A percentile compares a stretch with the other conserved stretches of the same genome.
Evolutionary conservation across 768 basidiomycete genomes (phyloP).

Genomic region (Amanita molliuscula): DNA sequence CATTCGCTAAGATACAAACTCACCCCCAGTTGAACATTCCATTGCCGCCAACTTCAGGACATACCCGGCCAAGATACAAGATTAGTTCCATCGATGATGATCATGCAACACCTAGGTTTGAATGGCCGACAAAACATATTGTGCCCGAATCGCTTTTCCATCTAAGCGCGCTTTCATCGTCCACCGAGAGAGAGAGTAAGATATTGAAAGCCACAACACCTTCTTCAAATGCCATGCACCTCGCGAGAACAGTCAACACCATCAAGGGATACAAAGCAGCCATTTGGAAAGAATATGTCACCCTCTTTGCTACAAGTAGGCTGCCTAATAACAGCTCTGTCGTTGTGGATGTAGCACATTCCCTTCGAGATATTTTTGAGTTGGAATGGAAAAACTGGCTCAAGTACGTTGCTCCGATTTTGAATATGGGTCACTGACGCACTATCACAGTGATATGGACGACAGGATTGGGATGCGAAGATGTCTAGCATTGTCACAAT

Average conservation of each 20-base stretch:
- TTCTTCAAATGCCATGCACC: slow-evolving; percentile 49
- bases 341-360: slow-evolving; percentile 20
- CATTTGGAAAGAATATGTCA: slow-evolving; percentile 54
- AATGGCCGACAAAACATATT: background rate
- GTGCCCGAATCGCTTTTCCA: background rate
- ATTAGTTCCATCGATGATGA: background rate
- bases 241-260: slow-evolving; percentile 46
- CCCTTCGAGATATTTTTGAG: slow-evolving; percentile 52
- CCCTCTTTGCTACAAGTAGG: slow-evolving; percentile 31
- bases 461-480: slow-evolving; percentile 57
- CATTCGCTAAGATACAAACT: slow-evolving; percentile 41
- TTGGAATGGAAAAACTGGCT: slow-evolving; percentile 61
- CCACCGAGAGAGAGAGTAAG: background rate
- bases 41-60: slow-evolving; percentile 34
- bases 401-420: slow-evolving; percentile 32
- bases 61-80: background rate
- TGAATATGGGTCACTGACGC: background rate
- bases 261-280: slow-evolving; percentile 59
- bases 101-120: background rate
- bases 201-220: background rate
- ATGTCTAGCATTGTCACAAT: slow-evolving; percentile 31
- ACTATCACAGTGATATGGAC: slow-evolving; percentile 53
- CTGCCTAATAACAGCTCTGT: slow-evolving; percentile 24
- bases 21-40: slow-evolving; percentile 38
- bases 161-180: background rate